Percentiles rank a stretch among this genome's conserved stretches.
phyloP scores from a whole-genome alignment of 2,329 filamentous ascomycete species.

The Monosporascus sp. region DNA sequence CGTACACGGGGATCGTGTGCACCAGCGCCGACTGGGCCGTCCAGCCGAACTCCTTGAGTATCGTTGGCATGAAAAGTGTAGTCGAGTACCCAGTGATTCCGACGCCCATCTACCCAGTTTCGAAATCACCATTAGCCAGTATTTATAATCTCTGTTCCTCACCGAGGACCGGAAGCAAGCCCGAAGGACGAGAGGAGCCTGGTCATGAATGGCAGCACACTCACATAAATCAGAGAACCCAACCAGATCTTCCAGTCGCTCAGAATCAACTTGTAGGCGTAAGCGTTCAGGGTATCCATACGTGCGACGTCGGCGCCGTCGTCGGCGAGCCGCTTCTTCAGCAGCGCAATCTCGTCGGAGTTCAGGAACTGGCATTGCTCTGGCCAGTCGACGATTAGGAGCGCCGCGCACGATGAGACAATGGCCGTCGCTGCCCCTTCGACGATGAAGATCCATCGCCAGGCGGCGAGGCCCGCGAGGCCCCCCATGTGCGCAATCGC shows the following conservation, averaged over 20 bases:
- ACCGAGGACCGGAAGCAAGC: no score
- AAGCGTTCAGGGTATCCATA: constrained; percentile 26
- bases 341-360: constrained; percentile 31
- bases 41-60: constrained; percentile 35
- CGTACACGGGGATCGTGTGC: constrained; percentile 33
- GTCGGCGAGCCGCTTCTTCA: constrained; percentile 25
- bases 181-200: no score
- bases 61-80: constrained; percentile 36
- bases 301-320: constrained; percentile 20
- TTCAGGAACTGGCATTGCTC: constrained; percentile 41
- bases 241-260: constrained; percentile 35
- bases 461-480: constrained; percentile 34
- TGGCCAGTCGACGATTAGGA: constrained; percentile 46
- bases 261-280: constrained; percentile 24
- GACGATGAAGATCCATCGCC: constrained; percentile 41
- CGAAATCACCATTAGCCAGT: no score
- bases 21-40: constrained; percentile 28
- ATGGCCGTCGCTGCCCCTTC: constrained; percentile 36
- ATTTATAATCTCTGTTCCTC: no score
- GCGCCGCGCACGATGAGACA: constrained; percentile 27
- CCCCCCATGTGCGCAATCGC: constrained; percentile 41
- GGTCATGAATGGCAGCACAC: not conserved
- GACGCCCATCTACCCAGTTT: constrained; percentile 18
- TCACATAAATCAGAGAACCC: constrained; percentile 24
- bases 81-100: constrained; percentile 27